phyloP scores from a whole-genome alignment of 257 asterid genomes.

The Perilla frutescens region DNA sequence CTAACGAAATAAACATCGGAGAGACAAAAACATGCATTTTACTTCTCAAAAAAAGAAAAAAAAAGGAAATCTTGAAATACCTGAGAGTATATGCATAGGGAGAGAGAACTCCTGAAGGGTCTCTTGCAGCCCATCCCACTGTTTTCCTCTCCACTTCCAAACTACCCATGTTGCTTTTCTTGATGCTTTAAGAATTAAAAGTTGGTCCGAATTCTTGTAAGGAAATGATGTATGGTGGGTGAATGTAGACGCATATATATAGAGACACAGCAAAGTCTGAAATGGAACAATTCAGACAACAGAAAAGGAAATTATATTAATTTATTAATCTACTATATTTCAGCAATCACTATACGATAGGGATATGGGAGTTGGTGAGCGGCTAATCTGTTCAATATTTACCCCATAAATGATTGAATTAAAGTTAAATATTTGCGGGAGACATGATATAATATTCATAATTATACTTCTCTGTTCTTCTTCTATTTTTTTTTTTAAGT shows the following conservation, averaged over 20 bases:
- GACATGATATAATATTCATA: too few species aligned
- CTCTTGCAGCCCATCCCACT: conserved; percentile 88
- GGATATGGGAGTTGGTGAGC: neutral
- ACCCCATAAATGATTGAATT: too few species aligned
- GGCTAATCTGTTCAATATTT: neutral
- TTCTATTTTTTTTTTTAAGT: too few species aligned
- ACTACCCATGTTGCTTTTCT: conserved; percentile 56
- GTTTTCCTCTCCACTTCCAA: conserved; percentile 61
- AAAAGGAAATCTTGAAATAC: conserved; percentile 36
- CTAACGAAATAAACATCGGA: neutral
- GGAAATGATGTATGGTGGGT: neutral
- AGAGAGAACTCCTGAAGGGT: conserved; percentile 82
- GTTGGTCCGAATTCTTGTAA: neutral
- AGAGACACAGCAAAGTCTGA: neutral
- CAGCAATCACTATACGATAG: neutral
- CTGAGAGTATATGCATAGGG: conserved; percentile 83
- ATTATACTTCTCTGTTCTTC: too few species aligned
- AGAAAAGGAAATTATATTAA: too few species aligned
- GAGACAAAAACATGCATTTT: neutral
- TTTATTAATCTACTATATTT: too few species aligned
- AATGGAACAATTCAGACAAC: neutral
- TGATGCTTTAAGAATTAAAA: too few species aligned
- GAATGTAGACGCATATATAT: neutral
- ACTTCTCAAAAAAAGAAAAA: neutral
- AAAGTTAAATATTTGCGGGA: too few species aligned